phyloP scores from a whole-genome alignment of 1,284 basidiomycete genomes.

The Apiotrichum gamsii region DNA sequence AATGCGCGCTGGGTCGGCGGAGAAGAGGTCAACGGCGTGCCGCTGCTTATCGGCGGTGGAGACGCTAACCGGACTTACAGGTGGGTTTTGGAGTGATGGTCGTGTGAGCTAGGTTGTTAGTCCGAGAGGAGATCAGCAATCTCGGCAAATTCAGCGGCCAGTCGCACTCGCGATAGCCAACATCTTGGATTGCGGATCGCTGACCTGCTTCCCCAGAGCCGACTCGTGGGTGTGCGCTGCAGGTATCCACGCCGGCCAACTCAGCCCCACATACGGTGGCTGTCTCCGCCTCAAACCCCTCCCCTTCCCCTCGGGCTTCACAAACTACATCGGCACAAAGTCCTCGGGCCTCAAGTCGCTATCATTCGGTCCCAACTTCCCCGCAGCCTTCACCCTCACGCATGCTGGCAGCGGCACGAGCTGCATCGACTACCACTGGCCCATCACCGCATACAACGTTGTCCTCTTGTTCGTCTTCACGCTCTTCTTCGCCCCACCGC shows the following conservation, averaged over 20 bases:
- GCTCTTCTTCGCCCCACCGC: slow-evolving; percentile 27
- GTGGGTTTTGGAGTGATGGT: slow-evolving; percentile 16
- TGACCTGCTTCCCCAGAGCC: slow-evolving; percentile 23
- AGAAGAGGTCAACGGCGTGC: slow-evolving; percentile 24
- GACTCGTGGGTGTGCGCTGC: slow-evolving; percentile 44
- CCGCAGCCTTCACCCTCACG: slow-evolving; percentile 30
- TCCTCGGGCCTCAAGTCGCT: slow-evolving; percentile 22
- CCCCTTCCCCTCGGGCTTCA: slow-evolving; percentile 14
- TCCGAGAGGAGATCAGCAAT: too few species aligned
- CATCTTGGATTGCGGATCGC: too few species aligned
- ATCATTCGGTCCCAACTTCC: slow-evolving; percentile 27
- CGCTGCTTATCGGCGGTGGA: slow-evolving; percentile 37
- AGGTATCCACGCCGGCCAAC: slow-evolving; percentile 30
- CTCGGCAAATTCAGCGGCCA: neutral
- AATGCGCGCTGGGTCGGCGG: slow-evolving; percentile 40
- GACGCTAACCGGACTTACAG: slow-evolving; percentile 27
- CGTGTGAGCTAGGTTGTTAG: too few species aligned
- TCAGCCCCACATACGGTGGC: slow-evolving; percentile 32
- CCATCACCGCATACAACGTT: slow-evolving; percentile 35
- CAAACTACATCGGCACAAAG: slow-evolving; percentile 19
- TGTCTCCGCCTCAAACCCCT: slow-evolving; percentile 28
- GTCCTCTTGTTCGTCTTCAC: slow-evolving; percentile 30
- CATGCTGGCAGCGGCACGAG: neutral
- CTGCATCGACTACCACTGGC: slow-evolving; percentile 37
- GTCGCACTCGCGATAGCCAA: neutral